Evolutionary conservation across 257 asterid genomes (phyloP).

Genomic region (Gardenia jasminoides): DNA sequence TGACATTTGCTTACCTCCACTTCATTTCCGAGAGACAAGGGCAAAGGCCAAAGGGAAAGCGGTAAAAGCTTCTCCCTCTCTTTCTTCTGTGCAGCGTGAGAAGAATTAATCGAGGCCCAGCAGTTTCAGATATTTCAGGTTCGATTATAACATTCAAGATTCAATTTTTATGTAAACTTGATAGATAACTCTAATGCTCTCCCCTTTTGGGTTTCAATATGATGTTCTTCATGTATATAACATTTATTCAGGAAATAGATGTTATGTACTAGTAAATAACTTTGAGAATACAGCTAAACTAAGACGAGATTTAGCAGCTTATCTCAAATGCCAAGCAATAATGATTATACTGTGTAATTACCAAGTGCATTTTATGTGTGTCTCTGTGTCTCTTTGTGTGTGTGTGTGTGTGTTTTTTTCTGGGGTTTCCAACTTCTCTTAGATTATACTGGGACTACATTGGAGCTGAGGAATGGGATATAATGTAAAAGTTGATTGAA

Average conservation of each 20-base stretch:
- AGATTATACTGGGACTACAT: neutral
- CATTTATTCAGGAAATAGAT: neutral
- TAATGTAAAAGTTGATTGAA: neutral
- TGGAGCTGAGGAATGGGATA: neutral
- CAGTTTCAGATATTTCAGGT: neutral
- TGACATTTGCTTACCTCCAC: neutral
- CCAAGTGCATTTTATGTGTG: too few relatives aligned
- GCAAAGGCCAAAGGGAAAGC: neutral
- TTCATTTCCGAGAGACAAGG: neutral
- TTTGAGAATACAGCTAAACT: neutral
- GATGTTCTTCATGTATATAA: neutral
- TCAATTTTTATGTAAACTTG: neutral
- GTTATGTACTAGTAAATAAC: neutral
- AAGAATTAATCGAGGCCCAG: neutral
- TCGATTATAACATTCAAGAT: neutral
- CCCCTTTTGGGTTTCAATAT: neutral
- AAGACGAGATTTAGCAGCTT: neutral
- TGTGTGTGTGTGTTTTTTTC: too few relatives aligned
- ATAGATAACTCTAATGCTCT: neutral
- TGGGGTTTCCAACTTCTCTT: neutral
- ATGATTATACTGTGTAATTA: too few relatives aligned
- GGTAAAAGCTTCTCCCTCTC: neutral
- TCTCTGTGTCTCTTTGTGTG: too few relatives aligned
- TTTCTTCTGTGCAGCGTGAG: neutral
- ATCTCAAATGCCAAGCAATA: neutral